Evolutionary conservation across 495 filamentous ascomycete genomes (phyloP).

Genomic region (Sphaerosporella brunnea): DNA sequence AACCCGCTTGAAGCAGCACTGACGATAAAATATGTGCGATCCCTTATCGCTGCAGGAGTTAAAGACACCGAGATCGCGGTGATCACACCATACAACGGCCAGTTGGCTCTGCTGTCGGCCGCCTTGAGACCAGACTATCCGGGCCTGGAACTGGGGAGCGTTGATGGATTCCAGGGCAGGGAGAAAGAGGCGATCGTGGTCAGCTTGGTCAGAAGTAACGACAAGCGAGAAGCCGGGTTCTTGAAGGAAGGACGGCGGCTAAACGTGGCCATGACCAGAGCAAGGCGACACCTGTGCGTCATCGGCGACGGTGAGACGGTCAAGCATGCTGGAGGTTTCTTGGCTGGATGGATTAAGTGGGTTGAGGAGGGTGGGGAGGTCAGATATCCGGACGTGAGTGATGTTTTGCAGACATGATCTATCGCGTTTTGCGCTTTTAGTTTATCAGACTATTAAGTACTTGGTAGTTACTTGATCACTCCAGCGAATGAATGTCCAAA

Average conservation of each 20-base stretch:
- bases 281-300: conserved; percentile 74
- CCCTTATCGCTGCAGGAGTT: conserved; percentile 62
- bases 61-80: conserved; percentile 70
- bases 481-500: too few species aligned
- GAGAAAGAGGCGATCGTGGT: conserved; percentile 95
- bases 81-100: conserved; percentile 91
- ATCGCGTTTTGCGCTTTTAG: too few species aligned
- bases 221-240: conserved; percentile 76
- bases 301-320: conserved; percentile 81
- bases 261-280: conserved; percentile 94
- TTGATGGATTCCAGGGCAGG: conserved; percentile 92
- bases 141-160: conserved; percentile 76
- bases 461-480: too few species aligned
- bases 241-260: conserved; percentile 78
- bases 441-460: too few species aligned
- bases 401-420: conserved; percentile 11
- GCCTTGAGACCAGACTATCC: conserved; percentile 60
- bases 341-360: conserved; percentile 18
- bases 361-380: conserved; percentile 16
- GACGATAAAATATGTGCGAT: conserved; percentile 54
- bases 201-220: conserved; percentile 76
- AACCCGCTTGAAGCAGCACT: conserved; percentile 82
- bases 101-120: conserved; percentile 59
- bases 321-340: conserved; percentile 14
- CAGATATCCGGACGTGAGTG: conserved; percentile 21